Evolutionary conservation across 768 basidiomycete species (phyloP).

Genomic region (Asterophora lycoperdoides): DNA sequence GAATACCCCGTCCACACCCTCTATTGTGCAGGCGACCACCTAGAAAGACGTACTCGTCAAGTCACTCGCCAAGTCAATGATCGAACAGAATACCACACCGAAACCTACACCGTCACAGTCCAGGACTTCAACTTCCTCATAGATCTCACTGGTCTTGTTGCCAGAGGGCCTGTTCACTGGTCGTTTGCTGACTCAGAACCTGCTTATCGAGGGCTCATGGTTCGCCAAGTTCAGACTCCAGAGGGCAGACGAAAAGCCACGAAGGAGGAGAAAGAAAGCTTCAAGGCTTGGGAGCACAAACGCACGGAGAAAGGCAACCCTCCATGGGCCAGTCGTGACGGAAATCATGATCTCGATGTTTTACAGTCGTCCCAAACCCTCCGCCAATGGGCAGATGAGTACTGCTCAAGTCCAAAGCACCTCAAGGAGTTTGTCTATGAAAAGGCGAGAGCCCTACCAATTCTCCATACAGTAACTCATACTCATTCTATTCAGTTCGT

Average conservation of each 20-base stretch:
- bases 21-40: constrained; percentile 47
- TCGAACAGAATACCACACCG: constrained; percentile 27
- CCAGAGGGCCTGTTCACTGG: constrained; percentile 43
- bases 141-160: constrained; percentile 40
- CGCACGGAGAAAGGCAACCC: constrained; percentile 45
- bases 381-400: constrained; percentile 80
- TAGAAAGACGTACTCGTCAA: constrained; percentile 40
- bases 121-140: constrained; percentile 62
- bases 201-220: constrained; percentile 55
- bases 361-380: constrained; percentile 58
- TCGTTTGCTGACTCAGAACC: constrained; percentile 54
- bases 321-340: constrained; percentile 34
- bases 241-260: constrained; percentile 33
- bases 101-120: constrained; percentile 47
- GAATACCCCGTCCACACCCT: constrained; percentile 39
- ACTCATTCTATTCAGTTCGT: constrained; percentile 24
- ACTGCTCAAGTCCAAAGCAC: constrained; percentile 63
- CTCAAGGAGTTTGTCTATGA: constrained; percentile 77
- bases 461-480: constrained; percentile 48
- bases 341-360: constrained; percentile 13
- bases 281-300: constrained; percentile 25
- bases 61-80: constrained; percentile 31
- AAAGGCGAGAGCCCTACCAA: constrained; percentile 47
- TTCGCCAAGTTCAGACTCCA: constrained; percentile 43
- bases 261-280: constrained; percentile 40